Evolutionary conservation across 768 basidiomycete genomes (phyloP).

Genomic region (Floccularia luteovirens): DNA sequence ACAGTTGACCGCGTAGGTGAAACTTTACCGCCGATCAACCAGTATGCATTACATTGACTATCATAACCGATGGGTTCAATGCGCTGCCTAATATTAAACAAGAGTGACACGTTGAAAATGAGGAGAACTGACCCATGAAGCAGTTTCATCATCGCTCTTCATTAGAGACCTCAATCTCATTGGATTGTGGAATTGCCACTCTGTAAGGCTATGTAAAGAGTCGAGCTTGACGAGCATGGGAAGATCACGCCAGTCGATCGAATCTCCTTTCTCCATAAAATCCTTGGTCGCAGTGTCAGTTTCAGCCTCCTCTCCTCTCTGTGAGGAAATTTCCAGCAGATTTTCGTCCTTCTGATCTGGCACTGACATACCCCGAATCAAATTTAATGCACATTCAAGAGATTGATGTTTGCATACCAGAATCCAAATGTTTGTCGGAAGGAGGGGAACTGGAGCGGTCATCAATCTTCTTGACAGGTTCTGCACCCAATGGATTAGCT

Average conservation of each 20-base stretch:
- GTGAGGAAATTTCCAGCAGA: not conserved
- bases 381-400: too few relatives aligned
- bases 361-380: too few relatives aligned
- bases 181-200: slow-evolving; percentile 87
- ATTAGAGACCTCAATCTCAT: slow-evolving; percentile 60
- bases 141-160: slow-evolving; percentile 73
- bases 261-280: slow-evolving; percentile 25
- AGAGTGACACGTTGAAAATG: slow-evolving; percentile 3
- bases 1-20: too few relatives aligned
- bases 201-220: slow-evolving; percentile 61
- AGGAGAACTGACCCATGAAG: slow-evolving; percentile 57
- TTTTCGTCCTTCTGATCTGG: too few relatives aligned
- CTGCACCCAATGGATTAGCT: slow-evolving; percentile 66
- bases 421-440: too few relatives aligned
- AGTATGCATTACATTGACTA: slow-evolving; percentile 70
- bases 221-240: slow-evolving; percentile 69
- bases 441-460: too few relatives aligned
- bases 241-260: slow-evolving; percentile 65
- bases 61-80: slow-evolving; percentile 85
- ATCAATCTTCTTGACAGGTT: slow-evolving; percentile 34
- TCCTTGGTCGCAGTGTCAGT: slow-evolving; percentile 8
- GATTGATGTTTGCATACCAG: too few relatives aligned
- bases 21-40: slow-evolving; percentile 71
- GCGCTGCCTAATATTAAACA: slow-evolving; percentile 37
- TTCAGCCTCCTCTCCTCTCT: not conserved